Percentiles rank a stretch among this genome's conserved stretches.
Conservation (phyloP, 148 eudicot species). For the Rhododendron simsii region DNA sequence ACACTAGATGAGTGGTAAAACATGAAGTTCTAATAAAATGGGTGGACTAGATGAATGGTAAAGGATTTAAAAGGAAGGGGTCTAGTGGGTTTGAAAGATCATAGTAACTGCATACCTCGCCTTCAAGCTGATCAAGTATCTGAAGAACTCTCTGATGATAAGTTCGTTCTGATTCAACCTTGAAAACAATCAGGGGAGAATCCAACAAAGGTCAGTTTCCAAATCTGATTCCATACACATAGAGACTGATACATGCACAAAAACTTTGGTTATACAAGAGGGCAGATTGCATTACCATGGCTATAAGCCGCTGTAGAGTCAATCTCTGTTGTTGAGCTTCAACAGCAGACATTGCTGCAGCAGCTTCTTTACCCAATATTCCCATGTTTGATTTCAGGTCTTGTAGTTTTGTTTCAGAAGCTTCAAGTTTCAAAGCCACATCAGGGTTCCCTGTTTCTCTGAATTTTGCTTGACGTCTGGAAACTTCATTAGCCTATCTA, state of each 20-base stretch:
- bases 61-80: neutral
- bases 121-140: slow-evolving; percentile 87
- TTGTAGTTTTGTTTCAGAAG: slow-evolving; percentile 75
- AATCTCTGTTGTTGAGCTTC: slow-evolving; percentile 94
- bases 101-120: slow-evolving; percentile 54
- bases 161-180: slow-evolving; percentile 92
- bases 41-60: neutral
- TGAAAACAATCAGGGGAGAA: slow-evolving; percentile 14
- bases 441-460: slow-evolving; percentile 83
- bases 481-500: slow-evolving; percentile 94
- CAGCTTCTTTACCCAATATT: slow-evolving; percentile 87
- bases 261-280: neutral
- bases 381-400: slow-evolving; percentile 84
- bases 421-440: slow-evolving; percentile 71
- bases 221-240: neutral
- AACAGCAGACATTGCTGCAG: slow-evolving; percentile 96
- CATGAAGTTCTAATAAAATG: neutral
- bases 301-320: slow-evolving; percentile 85
- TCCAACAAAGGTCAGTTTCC: slow-evolving; percentile 1
- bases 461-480: slow-evolving; percentile 76
- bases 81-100: neutral
- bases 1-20: neutral
- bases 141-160: slow-evolving; percentile 91
- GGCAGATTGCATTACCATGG: slow-evolving; percentile 54
- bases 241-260: neutral